Base-by-base conservation (phyloP, 805 yeast species). In the Candida silvicultrix region DNA sequence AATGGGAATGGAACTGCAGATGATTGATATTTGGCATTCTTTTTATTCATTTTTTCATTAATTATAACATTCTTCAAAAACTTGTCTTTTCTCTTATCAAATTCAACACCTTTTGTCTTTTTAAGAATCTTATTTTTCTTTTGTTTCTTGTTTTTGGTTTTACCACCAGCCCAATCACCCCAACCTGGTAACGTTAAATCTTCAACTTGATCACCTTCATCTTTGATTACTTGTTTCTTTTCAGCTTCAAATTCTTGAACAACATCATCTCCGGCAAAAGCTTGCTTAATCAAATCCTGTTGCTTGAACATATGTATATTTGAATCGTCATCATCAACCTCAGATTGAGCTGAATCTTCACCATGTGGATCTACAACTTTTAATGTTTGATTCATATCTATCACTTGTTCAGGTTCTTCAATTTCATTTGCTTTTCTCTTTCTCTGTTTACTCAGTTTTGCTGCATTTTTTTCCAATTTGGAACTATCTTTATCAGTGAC, bases 221-320 rank as follows among this genome's bases (percentile, higher is more conserved):
- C 89, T 39, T 70, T 76, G 6, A 75, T 71, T 12, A 77, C 77
- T 53, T 78, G 74, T 47, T 72, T 69, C 68, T 92, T 94, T 56
- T 90, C 98, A 14, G 69, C 74, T 51, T 78, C 80, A 63, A 94
- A 94, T 53, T 89, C 74, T 7, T 71, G 69, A 15, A 88, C 85
- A 36, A 92, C 96, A 62, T 94, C 94, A 67, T 94, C 99, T 23
- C 98, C 98, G 4, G 97, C 97, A 73, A 94, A 94, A 0, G 98
- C 99, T 60, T 89, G 84, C 49, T 83, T 80, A 50, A 94, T 85
- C 40, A 94, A 72, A 45, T 88, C 90, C 52, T 81, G 80, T 59
- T 89, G 96, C 54, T 80, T 78, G 70, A 89, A 87, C 76, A 78
- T 73, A 48, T 69, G 71, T 29, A 67, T 62, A 37, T 70, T 73